These are phyloP conservation scores for Lactarius tabidus DNA, from an alignment of 768 basidiomycete genomes.

Conservation along the genomic window DNA sequence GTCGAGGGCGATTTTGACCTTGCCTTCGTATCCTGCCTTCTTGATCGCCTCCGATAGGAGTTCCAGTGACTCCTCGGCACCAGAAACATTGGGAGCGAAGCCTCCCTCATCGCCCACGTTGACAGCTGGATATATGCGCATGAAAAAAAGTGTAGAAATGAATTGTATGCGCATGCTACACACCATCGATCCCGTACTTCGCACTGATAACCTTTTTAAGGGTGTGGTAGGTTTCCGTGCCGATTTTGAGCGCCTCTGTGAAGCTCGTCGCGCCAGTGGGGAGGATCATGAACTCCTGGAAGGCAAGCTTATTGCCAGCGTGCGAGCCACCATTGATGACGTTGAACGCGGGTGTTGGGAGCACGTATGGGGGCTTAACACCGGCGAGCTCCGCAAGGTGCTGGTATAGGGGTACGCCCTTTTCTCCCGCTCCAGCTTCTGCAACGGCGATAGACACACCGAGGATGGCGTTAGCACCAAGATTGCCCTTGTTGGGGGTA, in stretches of 20 bases:
- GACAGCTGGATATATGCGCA: constrained; percentile 56
- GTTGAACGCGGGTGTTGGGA: constrained; percentile 94
- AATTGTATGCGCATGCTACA: constrained; percentile 29
- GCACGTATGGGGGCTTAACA: constrained; percentile 87
- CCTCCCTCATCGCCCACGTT: constrained; percentile 99
- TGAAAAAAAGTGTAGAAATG: constrained; percentile 16
- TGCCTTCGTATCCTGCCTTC: constrained; percentile 97
- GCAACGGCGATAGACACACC: constrained; percentile 96
- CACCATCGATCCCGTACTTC: constrained; percentile 99
- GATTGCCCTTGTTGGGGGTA: constrained; percentile 97
- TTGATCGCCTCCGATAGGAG: constrained; percentile 94
- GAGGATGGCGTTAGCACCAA: constrained; percentile 98
- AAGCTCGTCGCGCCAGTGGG: constrained; percentile 90
- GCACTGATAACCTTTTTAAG: constrained; percentile 98
- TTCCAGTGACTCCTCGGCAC: constrained; percentile 96
- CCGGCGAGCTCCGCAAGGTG: constrained; percentile 96
- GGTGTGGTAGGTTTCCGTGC: constrained; percentile 96
- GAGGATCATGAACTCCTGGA: constrained; percentile 99
- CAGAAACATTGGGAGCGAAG: constrained; percentile 96
- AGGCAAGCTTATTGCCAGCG: constrained; percentile 98
- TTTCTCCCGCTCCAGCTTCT: constrained; percentile 91
- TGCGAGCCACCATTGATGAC: constrained; percentile 99
- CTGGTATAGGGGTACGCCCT: constrained; percentile 92
- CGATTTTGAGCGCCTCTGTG: constrained; percentile 98
- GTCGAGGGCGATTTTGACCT: constrained; percentile 97